Evolutionary conservation across 495 filamentous ascomycete species (phyloP), one percentile per base, ranked within the genome.

Genomic region (Tetracladium setigerum): DNA sequence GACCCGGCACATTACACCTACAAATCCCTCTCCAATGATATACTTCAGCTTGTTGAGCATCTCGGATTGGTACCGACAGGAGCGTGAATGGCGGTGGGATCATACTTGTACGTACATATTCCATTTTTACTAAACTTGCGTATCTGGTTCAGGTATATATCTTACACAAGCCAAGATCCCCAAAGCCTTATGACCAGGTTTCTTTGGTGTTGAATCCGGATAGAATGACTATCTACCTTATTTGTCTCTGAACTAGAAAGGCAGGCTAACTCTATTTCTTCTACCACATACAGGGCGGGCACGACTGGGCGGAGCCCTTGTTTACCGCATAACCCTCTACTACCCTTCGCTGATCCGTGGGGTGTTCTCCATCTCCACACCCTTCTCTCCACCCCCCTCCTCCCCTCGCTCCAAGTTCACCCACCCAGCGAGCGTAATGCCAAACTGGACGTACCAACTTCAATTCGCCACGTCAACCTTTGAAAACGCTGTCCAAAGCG

Each of bases 361-460:
- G 44, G 70, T 96, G 30, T 87, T 95, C 63, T 76, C 76, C 33
- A 65, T 95, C 35, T 94, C 86, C 60, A 87, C 89, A 4, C 85
- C 89, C 0, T 95, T 79, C 61, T 44, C 53, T 2, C 57, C 78
- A 10, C 81, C 82, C 0, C 17, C 11, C 61, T 44, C 53, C 2
- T 57, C 78, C 10, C 81, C 82, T 0, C 15, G 9, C n/a, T 32
- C 32, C 17, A 15, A 24, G 1, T 59, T 30, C 41, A 15, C 46
- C 0, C 46, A 54, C 1, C 62, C 67, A 38, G 54, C 61, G 30
- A 83, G 70, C 48, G 14, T 72, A 4, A 48, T 83, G 33, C 88
- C 87, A n/a, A 80, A 86, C 53, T 88, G 87, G 59, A 70, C 55
- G 15, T 97, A 97, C 62, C 91, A 97, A 67, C 54, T 94, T 32